These are phyloP conservation scores for Plasmodium inui DNA, from an alignment of 169 alveolate species.

Conservation along the genomic window DNA sequence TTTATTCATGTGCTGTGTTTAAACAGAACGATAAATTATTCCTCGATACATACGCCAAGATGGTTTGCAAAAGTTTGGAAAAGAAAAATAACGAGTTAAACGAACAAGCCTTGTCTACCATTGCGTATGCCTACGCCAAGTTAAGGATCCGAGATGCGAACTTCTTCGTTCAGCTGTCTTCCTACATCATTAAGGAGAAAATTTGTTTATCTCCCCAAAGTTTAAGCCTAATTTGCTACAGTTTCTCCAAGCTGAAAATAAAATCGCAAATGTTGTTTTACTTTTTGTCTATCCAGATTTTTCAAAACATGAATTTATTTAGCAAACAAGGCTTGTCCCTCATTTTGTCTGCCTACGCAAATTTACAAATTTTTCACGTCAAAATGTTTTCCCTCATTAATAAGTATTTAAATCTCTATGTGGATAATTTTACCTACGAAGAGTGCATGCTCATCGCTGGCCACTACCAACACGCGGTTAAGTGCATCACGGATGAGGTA, in stretches of 20 bases:
- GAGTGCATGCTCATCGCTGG: slow-evolving; percentile 45
- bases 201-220: slow-evolving; percentile 70
- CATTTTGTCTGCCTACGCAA: slow-evolving; percentile 45
- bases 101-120: slow-evolving; percentile 69
- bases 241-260: slow-evolving; percentile 56
- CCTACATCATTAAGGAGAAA: slow-evolving; percentile 64
- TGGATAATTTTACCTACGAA: slow-evolving; percentile 10
- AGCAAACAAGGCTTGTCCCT: slow-evolving; percentile 64
- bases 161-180: slow-evolving; percentile 55
- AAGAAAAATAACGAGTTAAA: slow-evolving; percentile 1
- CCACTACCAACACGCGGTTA: slow-evolving; percentile 39
- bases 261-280: slow-evolving; percentile 71
- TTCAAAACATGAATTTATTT: slow-evolving; percentile 51
- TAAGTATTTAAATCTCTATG: slow-evolving; percentile 44
- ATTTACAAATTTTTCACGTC: slow-evolving; percentile 57
- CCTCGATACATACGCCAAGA: slow-evolving; percentile 14
- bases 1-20: slow-evolving; percentile 44
- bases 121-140: slow-evolving; percentile 58
- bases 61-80: slow-evolving; percentile 23
- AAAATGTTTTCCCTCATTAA: slow-evolving; percentile 53
- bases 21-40: slow-evolving; percentile 10
- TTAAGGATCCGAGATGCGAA: slow-evolving; percentile 25
- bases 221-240: slow-evolving; percentile 63
- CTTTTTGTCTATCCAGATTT: slow-evolving; percentile 50
- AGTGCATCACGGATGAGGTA: slow-evolving; percentile 10